Evolutionary conservation across 1,284 basidiomycete species (phyloP).

Genomic region (Apiotrichum laibachii): DNA sequence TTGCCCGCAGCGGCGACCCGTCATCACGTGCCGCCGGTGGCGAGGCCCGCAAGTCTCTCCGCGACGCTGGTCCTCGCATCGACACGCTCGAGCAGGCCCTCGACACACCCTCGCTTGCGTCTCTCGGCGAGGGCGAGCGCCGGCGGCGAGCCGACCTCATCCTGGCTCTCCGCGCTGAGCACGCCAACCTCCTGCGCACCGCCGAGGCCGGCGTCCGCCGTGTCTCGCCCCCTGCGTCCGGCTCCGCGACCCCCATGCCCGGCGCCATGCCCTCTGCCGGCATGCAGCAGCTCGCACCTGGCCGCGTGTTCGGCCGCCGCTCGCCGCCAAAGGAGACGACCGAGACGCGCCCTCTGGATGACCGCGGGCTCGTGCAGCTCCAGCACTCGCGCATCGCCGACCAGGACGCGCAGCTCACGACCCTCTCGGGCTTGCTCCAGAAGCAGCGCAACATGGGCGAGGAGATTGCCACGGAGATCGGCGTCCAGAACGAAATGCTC

Average conservation of each 20-base stretch:
- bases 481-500: conserved; percentile 79
- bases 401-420: conserved; percentile 77
- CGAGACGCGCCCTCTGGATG: conserved; percentile 79
- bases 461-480: conserved; percentile 81
- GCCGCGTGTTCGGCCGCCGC: conserved; percentile 69
- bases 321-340: conserved; percentile 72
- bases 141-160: conserved; percentile 79
- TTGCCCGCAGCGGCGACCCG: conserved; percentile 70
- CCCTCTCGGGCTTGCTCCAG: conserved; percentile 75
- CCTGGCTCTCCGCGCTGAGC: conserved; percentile 68
- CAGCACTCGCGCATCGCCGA: conserved; percentile 75
- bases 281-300: conserved; percentile 27
- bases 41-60: conserved; percentile 76
- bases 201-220: conserved; percentile 44
- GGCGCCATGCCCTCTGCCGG: conserved; percentile 3
- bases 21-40: conserved; percentile 75
- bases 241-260: neutral
- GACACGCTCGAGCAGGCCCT: conserved; percentile 69
- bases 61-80: conserved; percentile 67
- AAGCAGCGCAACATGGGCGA: conserved; percentile 82
- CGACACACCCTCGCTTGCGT: conserved; percentile 54
- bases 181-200: conserved; percentile 57
- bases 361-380: conserved; percentile 71
- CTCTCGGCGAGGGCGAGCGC: conserved; percentile 75
- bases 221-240: conserved; percentile 3